Evolutionary conservation across 306 rosid genomes (phyloP).

Genomic region (Oemleria cerasiformis): DNA sequence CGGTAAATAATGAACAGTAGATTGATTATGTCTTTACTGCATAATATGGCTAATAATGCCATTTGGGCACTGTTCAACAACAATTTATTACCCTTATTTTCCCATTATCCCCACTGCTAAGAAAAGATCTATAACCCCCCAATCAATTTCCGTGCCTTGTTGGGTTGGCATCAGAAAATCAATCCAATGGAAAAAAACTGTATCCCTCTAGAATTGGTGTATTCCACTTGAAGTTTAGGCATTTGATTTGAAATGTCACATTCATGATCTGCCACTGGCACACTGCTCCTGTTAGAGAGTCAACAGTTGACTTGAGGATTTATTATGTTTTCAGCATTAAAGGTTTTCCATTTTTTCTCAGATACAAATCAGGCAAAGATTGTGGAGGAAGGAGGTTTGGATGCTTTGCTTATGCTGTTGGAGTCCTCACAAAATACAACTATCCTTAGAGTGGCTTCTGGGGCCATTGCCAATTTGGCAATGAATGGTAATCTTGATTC

Average conservation of each 20-base stretch:
- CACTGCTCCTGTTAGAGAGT: background rate
- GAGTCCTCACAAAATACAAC: constrained; percentile 53
- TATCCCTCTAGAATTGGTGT: background rate
- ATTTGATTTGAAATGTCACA: background rate
- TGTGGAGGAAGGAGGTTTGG: constrained; percentile 70
- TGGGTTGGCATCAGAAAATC: background rate
- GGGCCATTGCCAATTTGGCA: constrained; percentile 74
- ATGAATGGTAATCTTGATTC: constrained; percentile 55
- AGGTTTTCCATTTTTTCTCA: constrained; percentile 25
- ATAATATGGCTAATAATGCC: no score
- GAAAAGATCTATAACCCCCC: no score
- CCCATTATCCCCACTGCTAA: no score
- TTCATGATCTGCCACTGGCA: background rate
- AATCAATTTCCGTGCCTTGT: background rate
- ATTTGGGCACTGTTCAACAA: no score
- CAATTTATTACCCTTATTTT: no score
- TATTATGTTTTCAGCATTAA: background rate
- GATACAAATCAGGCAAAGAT: constrained; percentile 64
- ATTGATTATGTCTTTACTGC: no score
- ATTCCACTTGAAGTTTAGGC: background rate
- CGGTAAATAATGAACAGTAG: no score
- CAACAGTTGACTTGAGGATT: background rate
- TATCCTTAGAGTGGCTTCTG: constrained; percentile 68
- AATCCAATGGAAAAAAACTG: background rate
- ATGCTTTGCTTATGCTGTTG: constrained; percentile 55